These are phyloP conservation scores for Prunus mume DNA, from an alignment of 306 rosid genomes.

Conservation along the genomic window DNA sequence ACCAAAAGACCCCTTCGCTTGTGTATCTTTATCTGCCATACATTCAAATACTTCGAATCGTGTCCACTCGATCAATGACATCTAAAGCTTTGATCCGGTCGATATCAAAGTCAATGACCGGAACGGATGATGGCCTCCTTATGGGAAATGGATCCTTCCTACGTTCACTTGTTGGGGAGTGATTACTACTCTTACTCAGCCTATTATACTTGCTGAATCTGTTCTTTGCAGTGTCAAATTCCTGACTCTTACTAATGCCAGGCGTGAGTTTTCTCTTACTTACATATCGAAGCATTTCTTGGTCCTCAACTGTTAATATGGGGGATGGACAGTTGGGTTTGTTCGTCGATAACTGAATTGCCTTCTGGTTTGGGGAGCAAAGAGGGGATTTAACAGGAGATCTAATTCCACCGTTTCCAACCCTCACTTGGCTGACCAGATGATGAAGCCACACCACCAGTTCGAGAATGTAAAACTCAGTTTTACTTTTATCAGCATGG, in stretches of 20 bases:
- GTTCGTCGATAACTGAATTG: constrained; percentile 38
- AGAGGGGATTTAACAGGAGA: constrained; percentile 89
- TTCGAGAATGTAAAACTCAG: constrained; percentile 80
- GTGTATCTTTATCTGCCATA: neutral
- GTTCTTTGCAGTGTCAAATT: constrained; percentile 63
- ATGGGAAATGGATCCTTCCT: constrained; percentile 51
- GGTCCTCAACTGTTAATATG: constrained; percentile 74
- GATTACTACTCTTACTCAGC: constrained; percentile 89
- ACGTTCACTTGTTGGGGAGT: constrained; percentile 66
- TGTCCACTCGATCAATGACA: constrained; percentile 84
- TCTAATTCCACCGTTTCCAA: constrained; percentile 66
- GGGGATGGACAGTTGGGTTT: constrained; percentile 58
- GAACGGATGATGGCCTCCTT: constrained; percentile 65
- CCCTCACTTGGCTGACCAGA: constrained; percentile 75
- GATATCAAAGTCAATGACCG: constrained; percentile 74
- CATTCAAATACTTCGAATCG: constrained; percentile 38
- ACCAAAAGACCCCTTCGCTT: neutral
- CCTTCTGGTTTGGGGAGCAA: constrained; percentile 66
- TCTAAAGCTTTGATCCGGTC: constrained; percentile 77
- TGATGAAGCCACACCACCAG: constrained; percentile 92
- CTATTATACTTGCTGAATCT: constrained; percentile 78
- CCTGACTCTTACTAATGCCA: constrained; percentile 95
- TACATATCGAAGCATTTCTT: constrained; percentile 85
- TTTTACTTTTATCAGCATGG: constrained; percentile 83
- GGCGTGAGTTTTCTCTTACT: constrained; percentile 82